Evolutionary conservation across 352 stramenopile species (phyloP).

Genomic region (Pythium diclinum): DNA sequence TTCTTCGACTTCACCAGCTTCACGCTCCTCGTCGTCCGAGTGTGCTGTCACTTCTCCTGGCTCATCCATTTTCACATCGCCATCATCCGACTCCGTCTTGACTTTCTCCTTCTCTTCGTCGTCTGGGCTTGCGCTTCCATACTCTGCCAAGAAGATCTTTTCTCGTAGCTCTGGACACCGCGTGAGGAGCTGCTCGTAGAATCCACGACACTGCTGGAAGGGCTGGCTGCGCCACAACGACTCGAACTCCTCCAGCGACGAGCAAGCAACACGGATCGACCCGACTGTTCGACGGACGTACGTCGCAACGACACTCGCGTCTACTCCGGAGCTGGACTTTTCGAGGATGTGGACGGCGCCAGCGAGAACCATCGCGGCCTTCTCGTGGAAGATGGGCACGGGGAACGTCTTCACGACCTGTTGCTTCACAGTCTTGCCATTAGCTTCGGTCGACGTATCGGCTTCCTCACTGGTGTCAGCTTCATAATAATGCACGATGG

Average conservation of each 20-base stretch:
- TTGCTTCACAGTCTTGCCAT: slow-evolving; percentile 20
- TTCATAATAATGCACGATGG: slow-evolving; percentile 37
- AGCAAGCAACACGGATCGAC: slow-evolving; percentile 38
- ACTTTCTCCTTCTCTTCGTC: slow-evolving; percentile 19
- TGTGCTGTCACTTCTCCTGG: background rate
- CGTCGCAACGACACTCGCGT: slow-evolving; percentile 30
- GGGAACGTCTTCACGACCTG: slow-evolving; percentile 46
- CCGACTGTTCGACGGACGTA: slow-evolving; percentile 53
- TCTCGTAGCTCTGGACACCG: slow-evolving; percentile 34
- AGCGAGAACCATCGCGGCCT: slow-evolving; percentile 50
- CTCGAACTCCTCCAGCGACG: slow-evolving; percentile 58
- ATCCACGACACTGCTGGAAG: slow-evolving; percentile 51
- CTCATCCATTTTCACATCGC: slow-evolving; percentile 1
- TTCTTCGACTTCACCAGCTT: slow-evolving; percentile 28
- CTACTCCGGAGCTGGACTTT: slow-evolving; percentile 32
- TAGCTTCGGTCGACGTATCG: slow-evolving; percentile 10
- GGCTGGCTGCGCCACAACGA: slow-evolving; percentile 51
- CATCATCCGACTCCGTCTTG: slow-evolving; percentile 12
- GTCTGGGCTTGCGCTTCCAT: background rate
- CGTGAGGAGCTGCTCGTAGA: slow-evolving; percentile 57
- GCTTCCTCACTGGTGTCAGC: slow-evolving; percentile 28
- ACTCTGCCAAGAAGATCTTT: slow-evolving; percentile 28
- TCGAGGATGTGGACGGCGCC: slow-evolving; percentile 43
- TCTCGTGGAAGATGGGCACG: slow-evolving; percentile 60
- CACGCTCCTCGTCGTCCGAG: slow-evolving; percentile 18